Evolutionary conservation across 495 filamentous ascomycete species (phyloP).

Genomic region (Aspergillus diversus): DNA sequence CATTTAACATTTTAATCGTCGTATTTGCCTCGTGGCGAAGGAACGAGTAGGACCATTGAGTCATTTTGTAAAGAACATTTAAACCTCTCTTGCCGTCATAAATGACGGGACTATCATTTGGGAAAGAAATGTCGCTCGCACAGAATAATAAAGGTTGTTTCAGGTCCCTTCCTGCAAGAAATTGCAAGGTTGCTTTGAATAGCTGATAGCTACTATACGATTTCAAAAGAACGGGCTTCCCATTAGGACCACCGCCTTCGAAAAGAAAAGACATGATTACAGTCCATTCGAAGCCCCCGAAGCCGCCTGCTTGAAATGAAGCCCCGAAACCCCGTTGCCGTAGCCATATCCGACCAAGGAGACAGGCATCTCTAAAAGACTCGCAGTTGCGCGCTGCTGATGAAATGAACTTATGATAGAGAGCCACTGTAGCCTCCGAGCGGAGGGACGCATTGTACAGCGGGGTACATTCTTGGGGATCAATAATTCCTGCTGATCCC

Average conservation of each 20-base stretch:
- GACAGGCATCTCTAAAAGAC: constrained; percentile 78
- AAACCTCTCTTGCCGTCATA: constrained; percentile 71
- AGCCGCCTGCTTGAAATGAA: constrained; percentile 73
- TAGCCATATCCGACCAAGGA: constrained; percentile 86
- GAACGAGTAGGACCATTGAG: constrained; percentile 74
- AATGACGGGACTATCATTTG: constrained; percentile 46
- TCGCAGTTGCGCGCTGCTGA: constrained; percentile 64
- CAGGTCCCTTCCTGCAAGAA: constrained; percentile 72
- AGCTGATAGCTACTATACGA: constrained; percentile 91
- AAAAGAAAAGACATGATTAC: constrained; percentile 77
- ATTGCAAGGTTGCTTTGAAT: constrained; percentile 90
- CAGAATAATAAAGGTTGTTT: constrained; percentile 63
- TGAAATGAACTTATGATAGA: constrained; percentile 75
- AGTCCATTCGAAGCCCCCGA: constrained; percentile 92
- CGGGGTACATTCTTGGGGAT: constrained; percentile 61
- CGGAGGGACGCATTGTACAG: constrained; percentile 88
- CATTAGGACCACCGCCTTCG: constrained; percentile 70
- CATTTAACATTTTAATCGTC: constrained; percentile 72
- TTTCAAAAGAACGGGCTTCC: constrained; percentile 68
- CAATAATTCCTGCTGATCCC: constrained; percentile 36
- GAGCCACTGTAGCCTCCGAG: constrained; percentile 71
- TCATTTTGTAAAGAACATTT: constrained; percentile 93
- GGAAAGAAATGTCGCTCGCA: constrained; percentile 34
- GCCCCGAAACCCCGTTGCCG: constrained; percentile 81
- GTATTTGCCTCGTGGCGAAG: constrained; percentile 71